These are phyloP conservation scores for Podila clonocystis DNA, from an alignment of 192 early-diverging fungal species.

Conservation along the genomic window DNA sequence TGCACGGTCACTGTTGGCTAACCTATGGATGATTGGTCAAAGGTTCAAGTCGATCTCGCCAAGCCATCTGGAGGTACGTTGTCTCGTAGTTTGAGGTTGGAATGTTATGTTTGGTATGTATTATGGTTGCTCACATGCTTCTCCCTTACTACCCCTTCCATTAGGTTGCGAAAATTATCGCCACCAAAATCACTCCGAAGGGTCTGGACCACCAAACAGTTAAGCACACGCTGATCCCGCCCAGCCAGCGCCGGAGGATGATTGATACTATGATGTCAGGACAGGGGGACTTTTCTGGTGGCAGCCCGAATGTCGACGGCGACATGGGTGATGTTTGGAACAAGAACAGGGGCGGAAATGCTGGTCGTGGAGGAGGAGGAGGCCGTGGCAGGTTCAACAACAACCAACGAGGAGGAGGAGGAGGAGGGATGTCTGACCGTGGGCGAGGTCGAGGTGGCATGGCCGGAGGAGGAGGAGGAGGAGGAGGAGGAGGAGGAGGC, in stretches of 20 bases:
- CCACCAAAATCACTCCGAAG: conserved; percentile 36
- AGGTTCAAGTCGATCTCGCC: conserved; percentile 43
- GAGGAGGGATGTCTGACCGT: conserved; percentile 4
- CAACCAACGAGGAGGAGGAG: conserved; percentile 7
- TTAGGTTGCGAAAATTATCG: conserved; percentile 38
- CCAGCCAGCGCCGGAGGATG: conserved; percentile 6
- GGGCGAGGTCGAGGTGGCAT: conserved; percentile 6
- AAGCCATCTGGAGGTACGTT: conserved; percentile 21
- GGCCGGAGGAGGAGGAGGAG: conserved; percentile 2
- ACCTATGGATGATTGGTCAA: conserved; percentile 48
- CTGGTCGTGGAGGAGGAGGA: conserved; percentile 5
- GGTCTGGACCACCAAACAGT: conserved; percentile 44
- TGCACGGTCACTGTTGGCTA: conserved; percentile 31
- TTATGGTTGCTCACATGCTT: conserved; percentile 7
- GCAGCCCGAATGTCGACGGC: conserved; percentile 11
- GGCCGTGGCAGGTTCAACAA: conserved; percentile 13
- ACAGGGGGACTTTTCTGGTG: not conserved
- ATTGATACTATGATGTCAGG: not conserved
- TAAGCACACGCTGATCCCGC: conserved; percentile 29
- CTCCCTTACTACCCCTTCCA: not conserved
- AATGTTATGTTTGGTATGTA: not conserved
- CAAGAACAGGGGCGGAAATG: conserved; percentile 4
- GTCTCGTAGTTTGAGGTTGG: no score
- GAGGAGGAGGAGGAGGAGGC: conserved; percentile 1
- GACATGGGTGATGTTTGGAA: conserved; percentile 21